phyloP scores from a whole-genome alignment of 306 rosid genomes.

The Calophaca sinica region DNA sequence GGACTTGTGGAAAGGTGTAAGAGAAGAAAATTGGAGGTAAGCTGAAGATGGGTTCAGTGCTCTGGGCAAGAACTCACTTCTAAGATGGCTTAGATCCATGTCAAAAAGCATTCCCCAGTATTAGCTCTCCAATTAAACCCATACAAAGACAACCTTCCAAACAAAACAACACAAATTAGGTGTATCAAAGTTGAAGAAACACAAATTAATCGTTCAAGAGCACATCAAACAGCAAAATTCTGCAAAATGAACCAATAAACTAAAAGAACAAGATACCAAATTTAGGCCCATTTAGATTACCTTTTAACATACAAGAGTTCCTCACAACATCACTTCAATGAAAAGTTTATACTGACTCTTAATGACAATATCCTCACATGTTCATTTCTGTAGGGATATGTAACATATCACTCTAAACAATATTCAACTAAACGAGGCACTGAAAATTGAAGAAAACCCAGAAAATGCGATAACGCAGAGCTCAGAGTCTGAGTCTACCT shows the following conservation, averaged over 20 bases:
- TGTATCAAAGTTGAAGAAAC: constrained; percentile 6
- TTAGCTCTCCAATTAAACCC: constrained; percentile 23
- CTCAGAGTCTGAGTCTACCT: no score
- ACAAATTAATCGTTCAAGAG: neutral
- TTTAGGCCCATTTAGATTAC: no score
- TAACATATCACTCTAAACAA: no score
- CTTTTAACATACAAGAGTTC: no score
- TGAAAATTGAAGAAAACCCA: no score
- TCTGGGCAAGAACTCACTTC: constrained; percentile 50
- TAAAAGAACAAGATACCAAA: no score
- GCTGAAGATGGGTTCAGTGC: constrained; percentile 46
- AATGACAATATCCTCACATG: no score
- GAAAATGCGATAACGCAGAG: no score
- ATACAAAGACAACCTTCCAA: constrained; percentile 41
- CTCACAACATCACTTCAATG: no score
- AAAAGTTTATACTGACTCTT: no score
- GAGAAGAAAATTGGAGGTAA: constrained; percentile 41
- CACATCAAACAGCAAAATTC: neutral
- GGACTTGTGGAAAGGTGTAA: constrained; percentile 44
- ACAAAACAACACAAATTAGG: constrained; percentile 37
- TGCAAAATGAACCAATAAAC: constrained; percentile 20
- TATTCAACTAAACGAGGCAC: no score
- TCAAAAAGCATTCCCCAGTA: constrained; percentile 35
- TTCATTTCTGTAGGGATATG: no score
- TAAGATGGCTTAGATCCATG: constrained; percentile 47